Conservation (phyloP, 1,284 basidiomycete species). For the Ceratobasidium sp. region DNA sequence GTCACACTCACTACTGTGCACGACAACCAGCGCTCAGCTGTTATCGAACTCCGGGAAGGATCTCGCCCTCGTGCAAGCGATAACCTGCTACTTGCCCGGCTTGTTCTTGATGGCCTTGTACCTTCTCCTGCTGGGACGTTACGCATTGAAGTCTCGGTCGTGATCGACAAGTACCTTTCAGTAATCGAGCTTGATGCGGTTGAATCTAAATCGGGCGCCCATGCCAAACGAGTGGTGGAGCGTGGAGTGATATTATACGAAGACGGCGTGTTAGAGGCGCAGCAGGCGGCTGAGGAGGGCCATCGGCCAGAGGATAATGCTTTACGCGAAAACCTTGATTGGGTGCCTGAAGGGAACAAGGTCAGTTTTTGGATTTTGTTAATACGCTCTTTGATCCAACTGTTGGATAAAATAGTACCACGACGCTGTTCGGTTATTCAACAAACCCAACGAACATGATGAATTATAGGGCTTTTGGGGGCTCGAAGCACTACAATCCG, state of each 20-base stretch:
- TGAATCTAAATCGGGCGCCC: slow-evolving; percentile 3
- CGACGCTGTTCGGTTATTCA: background rate
- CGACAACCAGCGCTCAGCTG: slow-evolving; percentile 7
- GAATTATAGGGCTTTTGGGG: background rate
- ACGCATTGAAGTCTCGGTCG: slow-evolving; percentile 8
- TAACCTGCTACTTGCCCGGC: slow-evolving; percentile 6
- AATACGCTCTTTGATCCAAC: background rate
- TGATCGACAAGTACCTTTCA: slow-evolving; percentile 1
- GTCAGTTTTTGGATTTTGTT: background rate
- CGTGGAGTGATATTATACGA: background rate
- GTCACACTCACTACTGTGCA: slow-evolving; percentile 19
- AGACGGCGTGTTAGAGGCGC: slow-evolving; percentile 15
- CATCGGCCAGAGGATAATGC: background rate
- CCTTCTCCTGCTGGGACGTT: slow-evolving; percentile 11
- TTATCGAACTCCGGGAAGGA: slow-evolving; percentile 27
- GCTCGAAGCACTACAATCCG: no score
- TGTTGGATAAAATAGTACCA: background rate
- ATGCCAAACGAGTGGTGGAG: background rate
- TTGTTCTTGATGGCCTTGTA: background rate
- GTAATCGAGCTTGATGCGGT: slow-evolving; percentile 1
- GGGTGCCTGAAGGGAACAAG: background rate
- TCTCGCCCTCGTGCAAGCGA: slow-evolving; percentile 12
- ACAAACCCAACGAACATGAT: background rate
- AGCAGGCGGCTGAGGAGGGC: background rate
- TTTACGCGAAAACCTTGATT: background rate